Evolutionary conservation across 2,329 filamentous ascomycete species (phyloP), one percentile per base, ranked within the genome.

Genomic region (Phialophora chinensis): DNA sequence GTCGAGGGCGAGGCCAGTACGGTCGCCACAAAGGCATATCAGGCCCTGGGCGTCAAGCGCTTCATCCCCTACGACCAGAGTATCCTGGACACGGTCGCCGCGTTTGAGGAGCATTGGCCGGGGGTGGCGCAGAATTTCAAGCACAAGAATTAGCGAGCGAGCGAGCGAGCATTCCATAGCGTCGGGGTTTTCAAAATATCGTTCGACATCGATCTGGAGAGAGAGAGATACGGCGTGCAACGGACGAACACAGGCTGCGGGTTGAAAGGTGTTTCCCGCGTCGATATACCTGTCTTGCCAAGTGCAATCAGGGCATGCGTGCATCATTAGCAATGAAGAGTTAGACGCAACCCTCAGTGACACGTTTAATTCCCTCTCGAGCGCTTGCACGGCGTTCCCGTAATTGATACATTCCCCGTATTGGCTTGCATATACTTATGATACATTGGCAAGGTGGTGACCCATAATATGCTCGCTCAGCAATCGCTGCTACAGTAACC

Each of bases 21-120:
- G 4, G 62, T 68, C 7, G 64, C 71, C 3, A 66, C 58, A 4
- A 72, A 72, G 60, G 68, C 69, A 14, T 66, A 66, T 27, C 33
- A 66, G 25, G 70, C 70, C 3, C 49, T 73, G n/a, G 70, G 68
- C 11, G 60, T 67, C 8, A 52, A 68, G n/a, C 33, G 66, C n/a
- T 72, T 72, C 58, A 72, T 67, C 38, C 3, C 50, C 2, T 72
- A 69, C 49, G 72, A 72, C 17, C 63, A 63, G 55, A 69, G 59
- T 5, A 64, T 73, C n/a, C 31, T 68, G 47, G 72, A 73, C 47
- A 72, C 72, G 1, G 64, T 70, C 35, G 66, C 66, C 53, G 69
- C 67, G 8, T 72, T 73, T 68, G 65, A 69, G 63, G 55, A 31
- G 47, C 57, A 66, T n/a, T 72, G 71, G 71, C 69, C 69, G 11